These are phyloP conservation scores for Fremontodendron californicum DNA, from an alignment of 345 rosid genomes.

Conservation along the genomic window DNA sequence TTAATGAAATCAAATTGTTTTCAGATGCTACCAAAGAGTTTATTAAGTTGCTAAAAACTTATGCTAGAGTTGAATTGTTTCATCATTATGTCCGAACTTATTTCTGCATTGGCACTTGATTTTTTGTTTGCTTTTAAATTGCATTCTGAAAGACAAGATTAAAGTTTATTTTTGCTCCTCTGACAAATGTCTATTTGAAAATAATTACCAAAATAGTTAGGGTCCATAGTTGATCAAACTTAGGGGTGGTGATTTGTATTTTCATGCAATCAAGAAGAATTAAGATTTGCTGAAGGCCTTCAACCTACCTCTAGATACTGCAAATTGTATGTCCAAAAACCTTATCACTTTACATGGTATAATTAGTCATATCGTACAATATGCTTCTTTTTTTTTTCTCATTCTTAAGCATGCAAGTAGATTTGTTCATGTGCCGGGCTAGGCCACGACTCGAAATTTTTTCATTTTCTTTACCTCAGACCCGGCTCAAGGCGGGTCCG, in stretches of 20 bases:
- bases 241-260: background rate
- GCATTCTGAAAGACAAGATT: background rate
- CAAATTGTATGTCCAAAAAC: slow-evolving; percentile 60
- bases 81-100: slow-evolving; percentile 44
- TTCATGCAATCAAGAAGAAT: slow-evolving; percentile 30
- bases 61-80: slow-evolving; percentile 60
- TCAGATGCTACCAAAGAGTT: slow-evolving; percentile 71
- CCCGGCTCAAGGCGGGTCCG: too few relatives aligned
- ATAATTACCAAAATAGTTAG: background rate
- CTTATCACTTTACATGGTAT: background rate
- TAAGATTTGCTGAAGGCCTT: slow-evolving; percentile 50
- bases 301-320: slow-evolving; percentile 72
- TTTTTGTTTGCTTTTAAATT: background rate
- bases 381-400: background rate
- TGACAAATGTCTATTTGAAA: background rate
- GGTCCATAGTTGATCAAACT: background rate
- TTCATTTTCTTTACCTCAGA: too few relatives aligned
- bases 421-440: too few relatives aligned
- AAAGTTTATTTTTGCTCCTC: background rate
- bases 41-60: slow-evolving; percentile 56
- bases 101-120: background rate
- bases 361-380: too few relatives aligned
- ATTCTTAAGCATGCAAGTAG: too few relatives aligned
- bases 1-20: slow-evolving; percentile 61
- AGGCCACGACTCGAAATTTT: too few relatives aligned